Percentiles rank a stretch among this genome's conserved stretches.
Conservation (phyloP, 306 rosid species). For the Leucaena leucocephala region DNA sequence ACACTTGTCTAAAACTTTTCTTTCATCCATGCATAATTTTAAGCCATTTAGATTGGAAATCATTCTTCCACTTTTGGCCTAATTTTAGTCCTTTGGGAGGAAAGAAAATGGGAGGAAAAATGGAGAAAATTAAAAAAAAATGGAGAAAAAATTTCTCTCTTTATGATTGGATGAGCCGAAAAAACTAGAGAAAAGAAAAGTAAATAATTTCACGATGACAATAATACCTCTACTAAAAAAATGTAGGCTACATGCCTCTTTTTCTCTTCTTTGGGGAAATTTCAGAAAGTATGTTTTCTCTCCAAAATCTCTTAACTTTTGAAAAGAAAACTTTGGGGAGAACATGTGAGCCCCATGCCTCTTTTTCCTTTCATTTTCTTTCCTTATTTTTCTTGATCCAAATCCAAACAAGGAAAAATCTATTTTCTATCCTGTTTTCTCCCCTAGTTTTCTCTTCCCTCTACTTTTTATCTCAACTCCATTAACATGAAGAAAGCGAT, state of each 20-base stretch:
- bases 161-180: not conserved
- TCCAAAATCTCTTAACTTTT: not conserved
- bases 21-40: no score
- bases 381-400: not conserved
- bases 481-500: not conserved
- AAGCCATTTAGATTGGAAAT: no score
- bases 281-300: not conserved
- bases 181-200: not conserved
- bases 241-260: not conserved
- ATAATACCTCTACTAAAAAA: not conserved
- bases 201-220: not conserved
- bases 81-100: no score
- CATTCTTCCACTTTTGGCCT: no score
- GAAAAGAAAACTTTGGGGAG: not conserved
- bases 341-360: not conserved
- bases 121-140: no score
- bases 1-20: no score
- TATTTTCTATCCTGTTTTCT: not conserved
- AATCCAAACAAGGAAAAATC: not conserved
- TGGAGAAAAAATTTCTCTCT: not conserved
- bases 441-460: not conserved
- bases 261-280: not conserved
- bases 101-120: no score
- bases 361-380: no score
- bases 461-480: not conserved